Evolutionary conservation across 2,329 filamentous ascomycete species (phyloP).

Genomic region (Monosporascus ibericus): DNA sequence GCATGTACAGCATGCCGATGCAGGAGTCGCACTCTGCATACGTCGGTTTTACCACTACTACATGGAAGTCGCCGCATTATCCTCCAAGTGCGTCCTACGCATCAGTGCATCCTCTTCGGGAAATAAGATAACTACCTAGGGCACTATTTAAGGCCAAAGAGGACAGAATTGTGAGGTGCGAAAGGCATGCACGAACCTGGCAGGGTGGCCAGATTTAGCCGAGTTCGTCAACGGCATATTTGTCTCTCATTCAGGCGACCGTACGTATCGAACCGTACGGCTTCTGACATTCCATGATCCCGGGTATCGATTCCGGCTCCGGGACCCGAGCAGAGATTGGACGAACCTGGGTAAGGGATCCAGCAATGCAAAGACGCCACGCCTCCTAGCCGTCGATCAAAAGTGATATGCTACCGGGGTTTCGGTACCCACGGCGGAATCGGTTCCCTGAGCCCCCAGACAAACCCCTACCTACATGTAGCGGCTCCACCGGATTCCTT

Average conservation of each 20-base stretch:
- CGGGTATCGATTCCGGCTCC: not conserved
- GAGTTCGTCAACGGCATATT: no score
- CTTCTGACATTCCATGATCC: not conserved
- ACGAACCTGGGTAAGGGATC: not conserved
- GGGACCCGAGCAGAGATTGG: not conserved
- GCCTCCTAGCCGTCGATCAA: conserved; percentile 16
- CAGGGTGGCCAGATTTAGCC: not conserved
- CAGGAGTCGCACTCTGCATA: not conserved
- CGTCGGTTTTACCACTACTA: not conserved
- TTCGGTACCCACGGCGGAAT: conserved; percentile 8
- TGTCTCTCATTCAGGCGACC: no score
- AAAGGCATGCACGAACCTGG: not conserved
- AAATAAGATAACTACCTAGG: no score
- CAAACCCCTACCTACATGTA: no score
- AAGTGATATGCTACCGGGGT: conserved; percentile 20
- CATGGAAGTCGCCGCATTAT: not conserved
- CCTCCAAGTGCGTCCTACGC: not conserved
- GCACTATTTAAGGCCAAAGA: not conserved
- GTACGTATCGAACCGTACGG: no score
- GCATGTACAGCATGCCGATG: conserved; percentile 5
- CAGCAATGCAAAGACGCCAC: not conserved
- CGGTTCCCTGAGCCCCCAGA: conserved; percentile 7
- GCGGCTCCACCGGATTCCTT: not conserved
- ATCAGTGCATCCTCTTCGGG: no score
- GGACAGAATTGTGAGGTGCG: not conserved